Evolutionary conservation across 139 green algal genomes (phyloP), one percentile per base, ranked within the genome.

Genomic region (Chlamydomonas sphaeroides): DNA sequence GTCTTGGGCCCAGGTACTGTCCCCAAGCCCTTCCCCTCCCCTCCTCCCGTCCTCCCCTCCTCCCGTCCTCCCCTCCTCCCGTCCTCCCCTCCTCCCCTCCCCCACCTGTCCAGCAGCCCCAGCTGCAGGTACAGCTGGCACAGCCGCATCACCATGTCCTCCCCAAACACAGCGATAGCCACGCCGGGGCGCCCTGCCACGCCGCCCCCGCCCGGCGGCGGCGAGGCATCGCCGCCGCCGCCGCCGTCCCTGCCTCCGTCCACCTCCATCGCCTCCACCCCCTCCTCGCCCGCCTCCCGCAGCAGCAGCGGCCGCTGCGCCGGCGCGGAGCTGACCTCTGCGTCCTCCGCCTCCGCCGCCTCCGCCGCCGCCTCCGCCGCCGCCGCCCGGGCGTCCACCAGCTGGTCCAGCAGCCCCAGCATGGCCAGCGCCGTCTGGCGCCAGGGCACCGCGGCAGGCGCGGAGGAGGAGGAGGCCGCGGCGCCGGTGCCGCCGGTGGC

Each of bases 41-140:
- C n/a, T 53, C 45, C 11, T 53, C 11, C 14, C 14, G 45, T 53
- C 45, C 11, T 53, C 45, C 45, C 45, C 45, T 30, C 5, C 23
- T 28, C 21, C 7, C 11, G 18, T 10, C 21, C 17, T 32, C 53
- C 53, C 53, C 53, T 30, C 53, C 5, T 62, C 53, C 53, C 53
- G 7, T 10, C 53, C 3, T 23, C 38, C 38, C 21, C 65, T 26
- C 65, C 25, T 17, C 18, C 39, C 35, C 72, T 38, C 56, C 18
- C 53, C 25, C 53, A 80, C 72, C 38, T 68, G 56, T 80, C 72
- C 56, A 76, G 38, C 79, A 85, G 63, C n/a, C 68, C 79, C 25
- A 89, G 62, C 68, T 76, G 53, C 65, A 84, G 41, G 56, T 87
- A 75, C n/a, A 89, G 66, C 51, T 83, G 38, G 51, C 70, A 79